phyloP scores from a whole-genome alignment of 352 stramenopile species.

The Globisporangium alternatum region DNA sequence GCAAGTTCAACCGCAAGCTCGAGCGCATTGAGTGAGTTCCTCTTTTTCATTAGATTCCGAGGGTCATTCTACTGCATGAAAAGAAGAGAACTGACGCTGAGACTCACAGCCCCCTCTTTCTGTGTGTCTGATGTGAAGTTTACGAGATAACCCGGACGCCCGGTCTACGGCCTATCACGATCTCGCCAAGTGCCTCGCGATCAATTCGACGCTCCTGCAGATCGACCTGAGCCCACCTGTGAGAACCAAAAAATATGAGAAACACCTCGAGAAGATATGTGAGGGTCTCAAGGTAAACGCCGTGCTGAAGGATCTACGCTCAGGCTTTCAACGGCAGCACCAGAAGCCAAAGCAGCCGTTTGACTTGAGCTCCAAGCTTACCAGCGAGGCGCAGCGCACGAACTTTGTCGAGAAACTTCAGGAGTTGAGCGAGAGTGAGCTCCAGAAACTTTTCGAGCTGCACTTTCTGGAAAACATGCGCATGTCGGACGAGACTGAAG shows the following conservation, averaged over 20 bases:
- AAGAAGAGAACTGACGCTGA: neutral
- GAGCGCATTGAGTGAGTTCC: conserved; percentile 30
- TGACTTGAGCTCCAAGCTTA: neutral
- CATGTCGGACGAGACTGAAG: conserved; percentile 19
- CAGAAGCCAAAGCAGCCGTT: neutral
- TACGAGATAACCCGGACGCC: conserved; percentile 42
- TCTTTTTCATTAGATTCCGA: neutral
- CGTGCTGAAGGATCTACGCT: conserved; percentile 17
- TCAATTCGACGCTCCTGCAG: conserved; percentile 38
- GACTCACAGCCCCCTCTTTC: neutral
- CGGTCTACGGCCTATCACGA: conserved; percentile 38
- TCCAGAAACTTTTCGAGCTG: conserved; percentile 37
- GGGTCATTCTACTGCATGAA: neutral
- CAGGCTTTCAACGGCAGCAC: neutral
- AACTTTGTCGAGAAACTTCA: conserved; percentile 72
- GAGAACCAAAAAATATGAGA: conserved; percentile 26
- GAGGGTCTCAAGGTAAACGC: conserved; percentile 43
- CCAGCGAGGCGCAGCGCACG: conserved; percentile 34
- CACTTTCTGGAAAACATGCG: conserved; percentile 36
- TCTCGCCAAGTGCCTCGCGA: conserved; percentile 39
- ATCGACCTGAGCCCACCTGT: conserved; percentile 27
- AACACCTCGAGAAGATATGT: conserved; percentile 19
- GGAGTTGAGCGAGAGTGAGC: conserved; percentile 51
- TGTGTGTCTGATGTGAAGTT: conserved; percentile 13
- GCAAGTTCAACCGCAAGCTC: conserved; percentile 54